Conservation (phyloP, 148 eudicot species). For the Agrostemma githago region DNA sequence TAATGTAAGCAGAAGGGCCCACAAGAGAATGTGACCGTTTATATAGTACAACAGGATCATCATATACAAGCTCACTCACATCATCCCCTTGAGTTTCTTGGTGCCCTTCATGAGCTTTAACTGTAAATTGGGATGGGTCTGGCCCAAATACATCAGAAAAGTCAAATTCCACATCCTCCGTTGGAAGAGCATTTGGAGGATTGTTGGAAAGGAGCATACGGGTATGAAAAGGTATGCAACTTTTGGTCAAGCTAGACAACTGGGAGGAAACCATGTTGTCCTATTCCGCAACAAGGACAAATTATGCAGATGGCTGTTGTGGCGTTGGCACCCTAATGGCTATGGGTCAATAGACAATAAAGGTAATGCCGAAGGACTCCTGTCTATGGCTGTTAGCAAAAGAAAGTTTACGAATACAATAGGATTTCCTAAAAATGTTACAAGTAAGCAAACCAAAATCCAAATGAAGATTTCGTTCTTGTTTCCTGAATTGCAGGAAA, state of each 20-base stretch:
- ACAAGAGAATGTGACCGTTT: slow-evolving; percentile 81
- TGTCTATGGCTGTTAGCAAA: slow-evolving; percentile 52
- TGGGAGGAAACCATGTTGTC: slow-evolving; percentile 74
- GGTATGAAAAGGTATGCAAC: slow-evolving; percentile 39
- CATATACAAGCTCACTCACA: slow-evolving; percentile 45
- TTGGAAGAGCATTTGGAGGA: slow-evolving; percentile 48
- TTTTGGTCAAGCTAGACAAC: slow-evolving; percentile 32
- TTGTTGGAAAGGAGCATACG: slow-evolving; percentile 35
- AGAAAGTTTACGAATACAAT: slow-evolving; percentile 45
- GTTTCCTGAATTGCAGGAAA: slow-evolving; percentile 98
- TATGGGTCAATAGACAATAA: slow-evolving; percentile 38
- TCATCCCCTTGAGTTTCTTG: slow-evolving; percentile 36
- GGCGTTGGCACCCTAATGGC: slow-evolving; percentile 7
- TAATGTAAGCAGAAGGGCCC: slow-evolving; percentile 64
- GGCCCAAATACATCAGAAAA: slow-evolving; percentile 87
- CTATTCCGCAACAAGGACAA: slow-evolving; percentile 15
- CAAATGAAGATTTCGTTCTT: slow-evolving; percentile 53
- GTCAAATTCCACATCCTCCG: slow-evolving; percentile 56
- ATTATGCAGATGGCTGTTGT: slow-evolving; percentile 37
- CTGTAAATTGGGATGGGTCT: slow-evolving; percentile 38
- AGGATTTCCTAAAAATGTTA: slow-evolving; percentile 47
- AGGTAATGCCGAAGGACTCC: slow-evolving; percentile 39
- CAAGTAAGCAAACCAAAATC: slow-evolving; percentile 59
- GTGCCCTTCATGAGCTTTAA: slow-evolving; percentile 35
- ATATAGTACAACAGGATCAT: slow-evolving; percentile 59